These are phyloP conservation scores for Aschersonia sp. DNA, from an alignment of 2,329 filamentous ascomycete species.

Conservation along the genomic window DNA sequence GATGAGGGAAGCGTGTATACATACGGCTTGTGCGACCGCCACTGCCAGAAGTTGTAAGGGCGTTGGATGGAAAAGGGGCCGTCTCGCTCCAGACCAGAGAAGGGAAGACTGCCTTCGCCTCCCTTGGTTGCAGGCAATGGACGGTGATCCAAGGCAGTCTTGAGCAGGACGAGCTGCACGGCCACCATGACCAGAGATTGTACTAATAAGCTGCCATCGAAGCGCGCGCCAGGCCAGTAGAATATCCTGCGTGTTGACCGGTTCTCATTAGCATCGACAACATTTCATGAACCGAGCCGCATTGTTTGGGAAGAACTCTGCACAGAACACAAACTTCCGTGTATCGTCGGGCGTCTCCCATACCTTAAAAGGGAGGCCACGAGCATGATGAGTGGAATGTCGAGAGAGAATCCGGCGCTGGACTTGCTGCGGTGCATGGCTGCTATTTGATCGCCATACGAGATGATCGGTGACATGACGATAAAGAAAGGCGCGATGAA, in stretches of 20 bases:
- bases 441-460: conserved; percentile 50
- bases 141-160: conserved; percentile 55
- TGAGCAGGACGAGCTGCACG: conserved; percentile 49
- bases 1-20: conserved; percentile 11
- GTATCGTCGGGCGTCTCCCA: conserved; percentile 4
- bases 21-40: conserved; percentile 55
- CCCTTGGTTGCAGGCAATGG: conserved; percentile 44
- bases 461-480: conserved; percentile 47
- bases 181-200: conserved; percentile 53
- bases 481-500: conserved; percentile 49
- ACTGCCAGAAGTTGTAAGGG: conserved; percentile 74
- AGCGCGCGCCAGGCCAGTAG: conserved; percentile 54
- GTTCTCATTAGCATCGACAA: neutral
- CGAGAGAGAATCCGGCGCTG: conserved; percentile 54
- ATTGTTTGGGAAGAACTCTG: no score
- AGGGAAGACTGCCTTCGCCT: conserved; percentile 46
- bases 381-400: conserved; percentile 61
- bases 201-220: conserved; percentile 47
- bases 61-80: conserved; percentile 27
- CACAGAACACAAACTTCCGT: no score
- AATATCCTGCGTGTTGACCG: conserved; percentile 39
- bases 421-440: conserved; percentile 51
- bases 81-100: conserved; percentile 34
- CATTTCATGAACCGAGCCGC: no score
- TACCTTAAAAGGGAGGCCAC: conserved; percentile 53